Conservation (phyloP, 495 filamentous ascomycete species). For the Aspergillus heteromorphus region DNA sequence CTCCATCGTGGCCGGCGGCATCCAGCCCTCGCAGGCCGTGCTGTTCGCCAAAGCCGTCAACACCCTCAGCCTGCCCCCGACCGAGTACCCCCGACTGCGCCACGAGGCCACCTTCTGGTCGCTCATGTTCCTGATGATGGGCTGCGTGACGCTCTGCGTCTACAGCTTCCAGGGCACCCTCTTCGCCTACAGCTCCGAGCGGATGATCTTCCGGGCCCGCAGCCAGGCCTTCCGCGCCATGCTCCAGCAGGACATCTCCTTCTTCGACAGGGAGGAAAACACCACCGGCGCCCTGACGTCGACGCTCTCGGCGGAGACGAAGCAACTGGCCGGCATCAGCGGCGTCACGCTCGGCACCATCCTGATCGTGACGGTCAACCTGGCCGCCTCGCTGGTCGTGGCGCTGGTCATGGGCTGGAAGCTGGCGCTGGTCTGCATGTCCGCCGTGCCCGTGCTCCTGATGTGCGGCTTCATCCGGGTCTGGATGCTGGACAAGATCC, state of each 20-base stretch:
- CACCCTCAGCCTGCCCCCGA: constrained; percentile 50
- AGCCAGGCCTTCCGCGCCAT: constrained; percentile 77
- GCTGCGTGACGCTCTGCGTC: constrained; percentile 63
- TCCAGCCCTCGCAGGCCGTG: constrained; percentile 83
- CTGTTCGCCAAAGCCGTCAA: constrained; percentile 86
- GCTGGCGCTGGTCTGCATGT: constrained; percentile 74
- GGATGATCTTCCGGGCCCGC: constrained; percentile 72
- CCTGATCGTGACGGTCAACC: constrained; percentile 66
- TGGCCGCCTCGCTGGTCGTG: constrained; percentile 61
- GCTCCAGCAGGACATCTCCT: constrained; percentile 83
- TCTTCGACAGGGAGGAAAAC: constrained; percentile 81
- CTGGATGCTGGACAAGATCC: constrained; percentile 70
- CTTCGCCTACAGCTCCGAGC: constrained; percentile 80
- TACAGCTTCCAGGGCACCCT: constrained; percentile 62
- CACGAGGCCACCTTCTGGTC: constrained; percentile 81
- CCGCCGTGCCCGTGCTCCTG: constrained; percentile 71
- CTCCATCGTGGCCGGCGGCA: constrained; percentile 75
- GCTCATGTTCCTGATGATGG: constrained; percentile 90
- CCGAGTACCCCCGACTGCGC: constrained; percentile 46
- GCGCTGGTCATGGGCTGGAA: constrained; percentile 80
- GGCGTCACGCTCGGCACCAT: constrained; percentile 78
- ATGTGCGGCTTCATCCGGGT: constrained; percentile 81
- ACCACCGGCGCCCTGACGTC: constrained; percentile 74
- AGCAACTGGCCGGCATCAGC: constrained; percentile 73
- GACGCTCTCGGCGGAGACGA: constrained; percentile 78